These are phyloP conservation scores for Mycena galopus DNA, from an alignment of 768 basidiomycete genomes.

Conservation along the genomic window DNA sequence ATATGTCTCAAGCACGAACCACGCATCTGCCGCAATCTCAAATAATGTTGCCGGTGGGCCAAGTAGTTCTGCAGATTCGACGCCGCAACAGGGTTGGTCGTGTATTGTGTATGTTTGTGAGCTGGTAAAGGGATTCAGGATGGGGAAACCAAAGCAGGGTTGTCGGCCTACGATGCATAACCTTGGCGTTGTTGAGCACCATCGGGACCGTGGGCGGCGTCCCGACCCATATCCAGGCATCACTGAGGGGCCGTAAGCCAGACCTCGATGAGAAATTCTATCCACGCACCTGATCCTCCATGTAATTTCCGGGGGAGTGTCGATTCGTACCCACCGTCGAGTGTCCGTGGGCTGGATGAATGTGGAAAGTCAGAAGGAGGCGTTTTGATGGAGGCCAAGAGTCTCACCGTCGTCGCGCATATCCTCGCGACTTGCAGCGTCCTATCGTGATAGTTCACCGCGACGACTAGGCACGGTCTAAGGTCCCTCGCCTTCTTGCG, in stretches of 20 bases:
- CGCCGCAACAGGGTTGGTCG: neutral
- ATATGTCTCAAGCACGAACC: neutral
- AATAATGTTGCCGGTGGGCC: conserved; percentile 22
- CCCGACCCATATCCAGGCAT: conserved; percentile 31
- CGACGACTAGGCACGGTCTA: conserved; percentile 21
- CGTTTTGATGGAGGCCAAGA: neutral
- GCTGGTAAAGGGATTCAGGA: neutral
- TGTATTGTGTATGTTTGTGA: conserved; percentile 21
- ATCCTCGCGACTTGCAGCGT: conserved; percentile 18
- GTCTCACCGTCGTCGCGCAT: conserved; percentile 15
- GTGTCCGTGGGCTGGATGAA: conserved; percentile 23
- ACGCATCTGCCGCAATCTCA: neutral
- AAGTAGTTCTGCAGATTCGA: conserved; percentile 29
- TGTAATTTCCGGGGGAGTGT: neutral
- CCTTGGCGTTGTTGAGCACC: conserved; percentile 26
- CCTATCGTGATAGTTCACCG: neutral
- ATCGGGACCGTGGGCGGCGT: conserved; percentile 25
- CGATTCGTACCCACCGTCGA: conserved; percentile 19
- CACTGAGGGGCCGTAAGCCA: neutral
- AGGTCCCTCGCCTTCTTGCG: conserved; percentile 10
- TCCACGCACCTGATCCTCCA: conserved; percentile 13
- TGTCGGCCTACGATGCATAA: conserved; percentile 22
- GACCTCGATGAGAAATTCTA: neutral
- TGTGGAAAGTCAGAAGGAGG: neutral
- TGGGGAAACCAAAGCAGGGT: no score